Conservation (phyloP, 2,329 filamentous ascomycete species). For the Trichophyton equinum region DNA sequence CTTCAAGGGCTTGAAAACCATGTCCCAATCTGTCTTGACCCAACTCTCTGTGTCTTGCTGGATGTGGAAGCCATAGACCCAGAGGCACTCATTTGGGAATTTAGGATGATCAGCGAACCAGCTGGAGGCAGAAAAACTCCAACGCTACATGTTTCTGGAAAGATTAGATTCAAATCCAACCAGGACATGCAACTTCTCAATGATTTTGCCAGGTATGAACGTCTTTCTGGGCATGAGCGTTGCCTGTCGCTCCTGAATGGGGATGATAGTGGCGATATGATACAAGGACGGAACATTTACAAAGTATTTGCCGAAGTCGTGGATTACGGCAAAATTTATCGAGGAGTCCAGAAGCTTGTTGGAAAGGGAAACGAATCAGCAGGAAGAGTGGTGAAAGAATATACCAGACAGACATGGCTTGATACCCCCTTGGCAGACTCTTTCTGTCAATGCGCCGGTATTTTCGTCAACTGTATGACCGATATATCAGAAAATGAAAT, state of each 20-base stretch:
- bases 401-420: not conserved
- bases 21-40: constrained; percentile 4
- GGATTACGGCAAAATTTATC: constrained; percentile 8
- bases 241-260: constrained; percentile 2
- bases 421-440: constrained; percentile 5
- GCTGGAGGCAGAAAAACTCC: not conserved
- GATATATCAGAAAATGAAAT: constrained; percentile 7
- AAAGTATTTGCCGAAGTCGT: constrained; percentile 20
- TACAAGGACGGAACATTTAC: constrained; percentile 9
- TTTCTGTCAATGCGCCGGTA: constrained; percentile 7
- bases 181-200: not conserved
- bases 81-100: not conserved
- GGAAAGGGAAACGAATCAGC: constrained; percentile 6
- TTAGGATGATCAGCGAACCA: constrained; percentile 2
- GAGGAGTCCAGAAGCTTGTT: constrained; percentile 19
- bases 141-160: constrained; percentile 3
- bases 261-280: constrained; percentile 4
- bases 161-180: constrained; percentile 1
- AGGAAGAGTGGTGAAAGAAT: constrained; percentile 4
- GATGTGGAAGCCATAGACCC: constrained; percentile 2
- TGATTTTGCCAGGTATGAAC: constrained; percentile 6
- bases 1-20: constrained; percentile 6
- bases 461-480: constrained; percentile 9
- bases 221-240: constrained; percentile 5
- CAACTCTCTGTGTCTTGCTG: constrained; percentile 4